phyloP scores from a whole-genome alignment of 805 yeast genomes.

The Alloascoidea africana region DNA sequence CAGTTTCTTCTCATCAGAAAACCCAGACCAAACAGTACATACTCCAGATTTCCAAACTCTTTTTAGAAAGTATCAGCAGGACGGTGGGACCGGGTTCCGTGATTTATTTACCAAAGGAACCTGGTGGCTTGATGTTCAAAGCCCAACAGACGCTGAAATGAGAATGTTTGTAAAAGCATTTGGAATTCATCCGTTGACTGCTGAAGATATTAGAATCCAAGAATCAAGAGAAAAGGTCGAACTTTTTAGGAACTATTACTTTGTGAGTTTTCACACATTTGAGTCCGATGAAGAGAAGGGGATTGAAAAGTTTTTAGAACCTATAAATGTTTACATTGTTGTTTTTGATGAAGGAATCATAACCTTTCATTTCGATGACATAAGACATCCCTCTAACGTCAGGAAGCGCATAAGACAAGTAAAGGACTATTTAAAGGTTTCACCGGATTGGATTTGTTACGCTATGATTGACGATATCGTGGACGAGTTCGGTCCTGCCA shows the following conservation, averaged over 20 bases:
- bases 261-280: slow-evolving; percentile 94
- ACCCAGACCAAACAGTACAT: slow-evolving; percentile 70
- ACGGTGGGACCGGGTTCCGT: slow-evolving; percentile 27
- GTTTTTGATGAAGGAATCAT: slow-evolving; percentile 46
- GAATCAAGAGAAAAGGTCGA: slow-evolving; percentile 97
- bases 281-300: slow-evolving; percentile 57
- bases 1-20: slow-evolving; percentile 67
- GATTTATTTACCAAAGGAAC: slow-evolving; percentile 34
- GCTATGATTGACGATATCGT: slow-evolving; percentile 53
- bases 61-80: no score
- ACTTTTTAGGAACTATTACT: slow-evolving; percentile 75
- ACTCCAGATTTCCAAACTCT: slow-evolving; percentile 77
- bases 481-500: slow-evolving; percentile 48
- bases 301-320: slow-evolving; percentile 63
- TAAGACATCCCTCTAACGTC: slow-evolving; percentile 43
- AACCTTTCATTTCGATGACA: slow-evolving; percentile 44
- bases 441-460: slow-evolving; percentile 53
- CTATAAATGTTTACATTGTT: slow-evolving; percentile 44
- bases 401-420: slow-evolving; percentile 50
- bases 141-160: slow-evolving; percentile 95
- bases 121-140: slow-evolving; percentile 93
- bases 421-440: slow-evolving; percentile 41
- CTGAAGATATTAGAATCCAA: slow-evolving; percentile 93
- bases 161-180: slow-evolving; percentile 82
- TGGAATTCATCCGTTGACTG: slow-evolving; percentile 94